Base-by-base conservation (phyloP, 768 basidiomycete genomes). In the Mycena galopus region DNA sequence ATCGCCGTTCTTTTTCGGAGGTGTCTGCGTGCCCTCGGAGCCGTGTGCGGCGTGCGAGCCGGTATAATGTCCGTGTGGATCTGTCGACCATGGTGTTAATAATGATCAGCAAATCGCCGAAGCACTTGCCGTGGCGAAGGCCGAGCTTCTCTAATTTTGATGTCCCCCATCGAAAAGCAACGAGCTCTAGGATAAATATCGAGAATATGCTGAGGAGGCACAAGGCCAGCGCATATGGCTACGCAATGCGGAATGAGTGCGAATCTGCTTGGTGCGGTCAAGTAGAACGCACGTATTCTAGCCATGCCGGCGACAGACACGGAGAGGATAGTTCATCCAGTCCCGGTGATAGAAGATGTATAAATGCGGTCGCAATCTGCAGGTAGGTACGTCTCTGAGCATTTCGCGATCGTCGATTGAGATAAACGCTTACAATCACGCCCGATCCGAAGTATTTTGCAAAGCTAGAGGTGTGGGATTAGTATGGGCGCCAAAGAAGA, bases 401-500 rank as follows among this genome's bases (percentile, higher is more conserved):
- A 59, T 62, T 27, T 17, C 39, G 5, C 21, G 39, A 39, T 19
- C 17, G 3, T 27, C 23, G 5, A 16, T 9, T 27, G 27, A 53
- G 17, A 33, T 57, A 61, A 17, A 47, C 19, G 84, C 92, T 77
- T 72, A 94, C 93, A 77, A 95, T 95, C 62, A 95, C 94, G 44
- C 96, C 96, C 25, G 94, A 95, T 50, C 96, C 96, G 81, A 97
- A 97, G 80, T 93, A 96, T 82, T 96, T 96, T 30, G 94, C 93
- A 79, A 96, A 95, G 59, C 93, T 94, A 51, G 8, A 6, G 19
- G 27, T 21, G 10, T 17, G 19, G 32, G 58, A 33, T 62, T 14
- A 35, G 53, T 7, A 12, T 7, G n/a, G 0, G 30, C 33, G 37
- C 17, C 3, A 27, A 33, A 10, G 19, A 25, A 39, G 19, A 27